Evolutionary conservation across 495 filamentous ascomycete species (phyloP).

Genomic region (Neurospora hispaniola): DNA sequence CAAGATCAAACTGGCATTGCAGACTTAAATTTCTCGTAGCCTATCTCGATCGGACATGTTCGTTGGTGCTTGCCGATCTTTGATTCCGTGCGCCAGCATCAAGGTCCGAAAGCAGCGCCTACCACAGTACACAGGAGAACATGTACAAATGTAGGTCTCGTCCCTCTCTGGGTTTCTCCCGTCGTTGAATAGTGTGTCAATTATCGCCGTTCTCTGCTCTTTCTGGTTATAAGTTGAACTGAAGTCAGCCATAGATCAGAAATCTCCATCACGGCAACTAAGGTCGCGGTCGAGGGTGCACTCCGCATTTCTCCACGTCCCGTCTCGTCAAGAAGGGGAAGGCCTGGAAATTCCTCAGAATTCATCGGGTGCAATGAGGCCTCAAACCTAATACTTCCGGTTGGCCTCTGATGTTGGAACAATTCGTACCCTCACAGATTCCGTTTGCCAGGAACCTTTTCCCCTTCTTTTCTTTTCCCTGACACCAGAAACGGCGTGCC

Average conservation of each 20-base stretch:
- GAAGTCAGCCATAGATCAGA: neutral
- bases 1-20: neutral
- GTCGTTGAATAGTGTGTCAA: neutral
- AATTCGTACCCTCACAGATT: neutral
- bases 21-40: neutral
- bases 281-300: neutral
- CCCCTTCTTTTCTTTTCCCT: neutral
- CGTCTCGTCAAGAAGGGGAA: neutral
- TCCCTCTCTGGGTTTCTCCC: neutral
- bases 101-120: neutral
- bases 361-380: neutral
- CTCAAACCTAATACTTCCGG: neutral
- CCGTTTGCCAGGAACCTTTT: neutral
- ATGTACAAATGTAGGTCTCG: neutral
- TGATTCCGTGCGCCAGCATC: neutral
- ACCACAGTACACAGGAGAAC: neutral
- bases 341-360: neutral
- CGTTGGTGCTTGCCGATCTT: neutral
- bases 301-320: neutral
- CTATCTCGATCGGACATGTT: neutral
- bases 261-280: neutral
- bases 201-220: neutral
- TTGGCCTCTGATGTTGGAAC: neutral
- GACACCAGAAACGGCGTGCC: neutral
- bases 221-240: neutral